A percentile compares a stretch with the other conserved stretches of the same genome.
These are phyloP conservation scores for Stentor coeruleus DNA, from an alignment of 73 alveolate species.

Conservation along the genomic window DNA sequence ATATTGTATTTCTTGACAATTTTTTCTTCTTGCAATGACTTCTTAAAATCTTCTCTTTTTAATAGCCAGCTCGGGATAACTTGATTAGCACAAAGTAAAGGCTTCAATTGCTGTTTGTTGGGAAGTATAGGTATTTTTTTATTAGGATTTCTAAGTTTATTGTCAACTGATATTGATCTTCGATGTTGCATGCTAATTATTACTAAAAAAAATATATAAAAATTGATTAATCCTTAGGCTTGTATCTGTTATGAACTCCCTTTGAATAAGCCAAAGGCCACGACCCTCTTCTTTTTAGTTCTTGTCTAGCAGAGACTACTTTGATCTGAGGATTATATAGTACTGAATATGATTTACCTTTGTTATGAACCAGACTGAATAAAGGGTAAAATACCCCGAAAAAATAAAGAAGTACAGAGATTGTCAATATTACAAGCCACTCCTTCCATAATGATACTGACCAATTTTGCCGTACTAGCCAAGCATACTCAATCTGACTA, in stretches of 20 bases:
- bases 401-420: background rate
- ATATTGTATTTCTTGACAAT: background rate
- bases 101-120: background rate
- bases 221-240: background rate
- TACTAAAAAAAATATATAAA: no score
- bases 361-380: background rate
- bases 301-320: conserved; percentile 1
- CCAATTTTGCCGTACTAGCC: background rate
- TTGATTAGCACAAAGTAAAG: background rate
- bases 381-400: conserved; percentile 7
- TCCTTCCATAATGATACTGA: background rate
- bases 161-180: background rate
- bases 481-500: background rate
- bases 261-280: conserved; percentile 26
- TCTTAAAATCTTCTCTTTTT: background rate
- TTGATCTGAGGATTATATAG: background rate
- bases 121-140: background rate
- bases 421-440: background rate
- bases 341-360: conserved; percentile 10
- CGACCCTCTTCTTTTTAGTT: conserved; percentile 19
- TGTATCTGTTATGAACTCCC: background rate
- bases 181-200: background rate
- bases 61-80: background rate
- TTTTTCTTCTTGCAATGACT: background rate
- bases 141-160: no score